Conservation (phyloP, 148 eudicot genomes). For the Fagopyrum tataricum region DNA sequence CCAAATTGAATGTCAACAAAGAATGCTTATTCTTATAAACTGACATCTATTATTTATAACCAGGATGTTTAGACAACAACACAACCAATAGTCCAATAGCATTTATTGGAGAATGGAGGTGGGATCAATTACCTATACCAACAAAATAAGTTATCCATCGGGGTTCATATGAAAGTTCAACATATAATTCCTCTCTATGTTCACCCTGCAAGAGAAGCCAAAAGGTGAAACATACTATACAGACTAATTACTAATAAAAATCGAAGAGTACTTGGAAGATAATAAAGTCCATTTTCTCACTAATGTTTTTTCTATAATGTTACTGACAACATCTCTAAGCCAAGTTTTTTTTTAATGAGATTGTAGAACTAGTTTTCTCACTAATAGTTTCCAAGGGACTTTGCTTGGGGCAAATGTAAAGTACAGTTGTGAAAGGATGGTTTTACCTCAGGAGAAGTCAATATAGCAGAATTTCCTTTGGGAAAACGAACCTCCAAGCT, state of each 20-base stretch:
- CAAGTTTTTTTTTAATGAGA: no score
- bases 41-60: no score
- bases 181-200: constrained; percentile 25
- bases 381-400: background rate
- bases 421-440: background rate
- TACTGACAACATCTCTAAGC: no score
- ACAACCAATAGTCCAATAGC: no score
- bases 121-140: constrained; percentile 49
- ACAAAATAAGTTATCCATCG: constrained; percentile 59
- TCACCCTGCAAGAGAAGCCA: constrained; percentile 34
- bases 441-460: constrained; percentile 59
- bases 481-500: constrained; percentile 41
- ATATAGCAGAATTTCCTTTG: constrained; percentile 49
- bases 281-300: no score
- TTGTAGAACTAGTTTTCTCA: no score
- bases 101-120: background rate
- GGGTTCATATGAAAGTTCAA: constrained; percentile 67
- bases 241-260: no score
- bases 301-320: no score
- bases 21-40: background rate
- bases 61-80: no score
- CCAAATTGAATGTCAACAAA: background rate
- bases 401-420: background rate
- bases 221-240: background rate
- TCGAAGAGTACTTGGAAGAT: no score